Evolutionary conservation across 352 stramenopile genomes (phyloP).

Genomic region (Phytophthora cactorum): DNA sequence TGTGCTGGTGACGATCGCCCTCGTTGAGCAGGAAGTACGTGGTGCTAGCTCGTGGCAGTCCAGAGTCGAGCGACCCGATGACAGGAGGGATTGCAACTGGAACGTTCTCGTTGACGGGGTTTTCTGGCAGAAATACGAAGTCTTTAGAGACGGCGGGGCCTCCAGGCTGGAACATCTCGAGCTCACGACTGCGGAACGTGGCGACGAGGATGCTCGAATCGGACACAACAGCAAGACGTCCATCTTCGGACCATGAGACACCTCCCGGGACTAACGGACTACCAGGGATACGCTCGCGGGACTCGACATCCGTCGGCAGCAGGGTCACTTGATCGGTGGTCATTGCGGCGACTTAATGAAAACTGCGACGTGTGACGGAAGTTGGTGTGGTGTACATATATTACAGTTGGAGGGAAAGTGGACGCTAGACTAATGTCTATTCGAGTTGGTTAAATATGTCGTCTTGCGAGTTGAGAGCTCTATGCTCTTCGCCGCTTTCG

Average conservation of each 20-base stretch:
- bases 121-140: conserved; percentile 76
- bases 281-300: conserved; percentile 77
- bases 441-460: conserved; percentile 37
- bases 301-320: conserved; percentile 37
- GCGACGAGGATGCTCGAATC: conserved; percentile 81
- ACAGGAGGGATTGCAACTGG: conserved; percentile 58
- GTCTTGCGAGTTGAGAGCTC: conserved; percentile 1
- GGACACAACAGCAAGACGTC: conserved; percentile 72
- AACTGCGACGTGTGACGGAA: conserved; percentile 27
- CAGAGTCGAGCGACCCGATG: conserved; percentile 41
- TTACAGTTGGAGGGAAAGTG: neutral
- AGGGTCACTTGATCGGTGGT: conserved; percentile 30
- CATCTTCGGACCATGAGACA: conserved; percentile 77
- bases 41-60: conserved; percentile 39
- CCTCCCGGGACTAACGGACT: conserved; percentile 73
- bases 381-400: conserved; percentile 13
- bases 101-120: conserved; percentile 47
- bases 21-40: conserved; percentile 78
- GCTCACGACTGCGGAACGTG: conserved; percentile 78
- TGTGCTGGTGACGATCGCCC: conserved; percentile 72
- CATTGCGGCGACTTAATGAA: conserved; percentile 13
- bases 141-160: conserved; percentile 81
- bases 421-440: conserved; percentile 11
- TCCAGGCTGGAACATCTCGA: conserved; percentile 84
- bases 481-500: conserved; percentile 13